These are phyloP conservation scores for Boeremia exigua DNA, from an alignment of 2,329 filamentous ascomycete genomes.

Conservation along the genomic window DNA sequence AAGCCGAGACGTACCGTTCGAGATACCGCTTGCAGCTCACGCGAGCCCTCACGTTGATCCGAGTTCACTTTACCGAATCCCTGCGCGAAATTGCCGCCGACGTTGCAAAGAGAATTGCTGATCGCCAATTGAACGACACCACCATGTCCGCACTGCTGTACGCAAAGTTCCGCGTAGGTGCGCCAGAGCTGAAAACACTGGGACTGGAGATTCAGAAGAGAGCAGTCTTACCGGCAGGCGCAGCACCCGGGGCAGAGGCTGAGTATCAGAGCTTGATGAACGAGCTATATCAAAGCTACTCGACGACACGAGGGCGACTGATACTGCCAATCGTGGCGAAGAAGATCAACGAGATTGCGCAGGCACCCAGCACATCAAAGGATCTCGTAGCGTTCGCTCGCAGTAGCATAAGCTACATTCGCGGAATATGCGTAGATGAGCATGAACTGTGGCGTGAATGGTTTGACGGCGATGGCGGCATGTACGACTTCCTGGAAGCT, in stretches of 20 bases:
- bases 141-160: slow-evolving; percentile 74
- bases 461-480: slow-evolving; percentile 67
- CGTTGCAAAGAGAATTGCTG: slow-evolving; percentile 67
- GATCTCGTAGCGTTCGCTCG: slow-evolving; percentile 71
- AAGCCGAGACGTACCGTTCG: slow-evolving; percentile 85
- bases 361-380: slow-evolving; percentile 65
- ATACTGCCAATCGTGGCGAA: slow-evolving; percentile 68
- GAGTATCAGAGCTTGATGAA: slow-evolving; percentile 72
- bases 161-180: slow-evolving; percentile 72
- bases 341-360: slow-evolving; percentile 63
- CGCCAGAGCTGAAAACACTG: slow-evolving; percentile 69
- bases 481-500: slow-evolving; percentile 71
- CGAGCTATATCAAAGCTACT: slow-evolving; percentile 69
- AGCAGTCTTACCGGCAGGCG: slow-evolving; percentile 65
- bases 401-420: slow-evolving; percentile 68
- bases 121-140: slow-evolving; percentile 73
- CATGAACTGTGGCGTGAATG: slow-evolving; percentile 71
- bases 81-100: slow-evolving; percentile 67
- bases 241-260: slow-evolving; percentile 63
- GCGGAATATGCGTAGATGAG: slow-evolving; percentile 70
- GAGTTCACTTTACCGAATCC: slow-evolving; percentile 69
- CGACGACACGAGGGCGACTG: slow-evolving; percentile 63
- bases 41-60: slow-evolving; percentile 69
- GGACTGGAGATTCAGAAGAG: slow-evolving; percentile 72
- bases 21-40: slow-evolving; percentile 84